These are phyloP conservation scores for Paspalum notatum DNA, from an alignment of 176 grass and related monocot genomes.

Conservation along the genomic window DNA sequence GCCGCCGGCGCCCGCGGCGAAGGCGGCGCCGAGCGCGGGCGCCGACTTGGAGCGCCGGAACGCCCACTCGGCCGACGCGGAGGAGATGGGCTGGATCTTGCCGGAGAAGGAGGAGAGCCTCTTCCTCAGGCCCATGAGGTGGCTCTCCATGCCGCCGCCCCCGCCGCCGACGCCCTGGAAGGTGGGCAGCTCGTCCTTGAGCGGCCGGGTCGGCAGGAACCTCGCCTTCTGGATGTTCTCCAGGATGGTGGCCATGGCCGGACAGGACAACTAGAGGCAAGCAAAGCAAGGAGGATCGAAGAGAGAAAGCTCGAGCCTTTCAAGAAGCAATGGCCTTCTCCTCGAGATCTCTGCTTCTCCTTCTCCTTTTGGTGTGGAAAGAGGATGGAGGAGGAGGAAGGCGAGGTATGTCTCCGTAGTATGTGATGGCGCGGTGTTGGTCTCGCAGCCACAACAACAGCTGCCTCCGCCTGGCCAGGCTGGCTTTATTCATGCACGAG, in stretches of 20 bases:
- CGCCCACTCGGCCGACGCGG: conserved; percentile 60
- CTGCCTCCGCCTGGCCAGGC: conserved; percentile 44
- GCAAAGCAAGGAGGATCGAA: neutral
- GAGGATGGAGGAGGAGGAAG: neutral
- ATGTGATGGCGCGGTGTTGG: conserved; percentile 38
- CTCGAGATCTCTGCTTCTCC: neutral
- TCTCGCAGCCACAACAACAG: conserved; percentile 29
- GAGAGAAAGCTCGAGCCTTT: neutral
- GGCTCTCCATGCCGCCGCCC: conserved; percentile 31
- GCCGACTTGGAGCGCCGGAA: conserved; percentile 68
- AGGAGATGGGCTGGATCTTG: conserved; percentile 93
- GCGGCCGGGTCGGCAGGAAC: conserved; percentile 71
- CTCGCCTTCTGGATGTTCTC: conserved; percentile 86
- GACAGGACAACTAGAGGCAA: neutral
- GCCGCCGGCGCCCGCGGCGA: conserved; percentile 40
- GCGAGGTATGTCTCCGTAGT: conserved; percentile 25
- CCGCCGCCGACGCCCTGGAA: conserved; percentile 41
- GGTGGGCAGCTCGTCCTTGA: conserved; percentile 85
- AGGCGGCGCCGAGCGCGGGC: conserved; percentile 55
- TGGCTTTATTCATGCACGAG: conserved; percentile 46
- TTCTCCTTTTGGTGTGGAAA: conserved; percentile 10
- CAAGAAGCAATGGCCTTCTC: neutral
- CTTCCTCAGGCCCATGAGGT: conserved; percentile 73
- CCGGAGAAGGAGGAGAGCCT: conserved; percentile 84
- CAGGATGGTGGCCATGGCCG: conserved; percentile 74